phyloP scores from a whole-genome alignment of 2,329 filamentous ascomycete species.

The Botrytis tulipae region DNA sequence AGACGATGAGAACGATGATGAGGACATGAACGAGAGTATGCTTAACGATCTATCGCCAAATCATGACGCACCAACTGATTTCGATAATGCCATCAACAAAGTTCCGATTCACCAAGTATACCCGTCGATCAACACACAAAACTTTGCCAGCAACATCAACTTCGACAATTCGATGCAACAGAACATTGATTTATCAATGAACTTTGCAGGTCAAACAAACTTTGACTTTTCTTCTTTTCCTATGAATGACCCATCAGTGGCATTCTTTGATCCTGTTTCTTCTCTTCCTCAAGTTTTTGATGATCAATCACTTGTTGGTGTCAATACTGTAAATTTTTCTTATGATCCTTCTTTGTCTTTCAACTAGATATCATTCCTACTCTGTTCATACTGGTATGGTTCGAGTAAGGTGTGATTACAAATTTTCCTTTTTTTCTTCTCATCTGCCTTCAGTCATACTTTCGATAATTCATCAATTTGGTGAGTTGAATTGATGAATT shows the following conservation, averaged over 20 bases:
- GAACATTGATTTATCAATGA: constrained; percentile 32
- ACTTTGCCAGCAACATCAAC: constrained; percentile 25
- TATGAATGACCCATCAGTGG: constrained; percentile 27
- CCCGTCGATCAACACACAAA: constrained; percentile 22
- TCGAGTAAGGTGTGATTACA: constrained; percentile 24
- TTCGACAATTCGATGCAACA: constrained; percentile 27
- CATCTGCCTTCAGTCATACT: neutral
- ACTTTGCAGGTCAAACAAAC: constrained; percentile 28
- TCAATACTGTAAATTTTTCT: constrained; percentile 28
- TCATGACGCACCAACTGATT: constrained; percentile 31
- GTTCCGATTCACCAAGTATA: constrained; percentile 24
- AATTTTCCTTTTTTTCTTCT: constrained; percentile 3
- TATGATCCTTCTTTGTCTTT: constrained; percentile 21
- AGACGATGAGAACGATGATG: constrained; percentile 41
- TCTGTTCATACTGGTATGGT: constrained; percentile 23
- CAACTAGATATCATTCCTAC: constrained; percentile 13
- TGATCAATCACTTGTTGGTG: constrained; percentile 26
- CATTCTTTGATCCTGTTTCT: constrained; percentile 29
- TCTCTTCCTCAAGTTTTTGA: constrained; percentile 27
- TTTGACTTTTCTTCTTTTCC: constrained; percentile 27
- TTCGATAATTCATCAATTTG: constrained; percentile 18
- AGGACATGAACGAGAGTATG: constrained; percentile 39
- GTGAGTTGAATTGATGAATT: constrained; percentile 21
- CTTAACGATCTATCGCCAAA: constrained; percentile 28
- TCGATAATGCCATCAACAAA: constrained; percentile 21